Evolutionary conservation across 2,329 filamentous ascomycete genomes (phyloP).

Genomic region (Fusarium transvaalense): DNA sequence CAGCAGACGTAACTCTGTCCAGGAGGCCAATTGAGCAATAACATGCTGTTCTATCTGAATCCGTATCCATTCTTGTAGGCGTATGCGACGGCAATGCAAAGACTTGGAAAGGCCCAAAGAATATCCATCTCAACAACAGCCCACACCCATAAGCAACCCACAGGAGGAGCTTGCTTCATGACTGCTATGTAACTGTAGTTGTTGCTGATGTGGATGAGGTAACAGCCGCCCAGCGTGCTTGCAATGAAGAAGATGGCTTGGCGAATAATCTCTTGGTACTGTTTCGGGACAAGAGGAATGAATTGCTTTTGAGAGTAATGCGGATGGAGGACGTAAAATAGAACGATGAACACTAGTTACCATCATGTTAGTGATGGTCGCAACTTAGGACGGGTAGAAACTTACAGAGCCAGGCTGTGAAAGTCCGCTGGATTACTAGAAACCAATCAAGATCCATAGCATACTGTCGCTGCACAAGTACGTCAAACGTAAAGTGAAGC

Average conservation of each 20-base stretch:
- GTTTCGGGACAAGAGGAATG: slow-evolving; percentile 62
- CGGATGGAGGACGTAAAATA: slow-evolving; percentile 70
- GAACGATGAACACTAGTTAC: slow-evolving; percentile 63
- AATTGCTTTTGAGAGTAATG: slow-evolving; percentile 63
- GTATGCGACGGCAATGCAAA: slow-evolving; percentile 61
- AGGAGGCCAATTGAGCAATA: not conserved
- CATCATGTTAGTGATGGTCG: slow-evolving; percentile 2
- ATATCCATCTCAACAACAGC: slow-evolving; percentile 88
- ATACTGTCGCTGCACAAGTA: slow-evolving; percentile 84
- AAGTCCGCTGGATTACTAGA: slow-evolving; percentile 65
- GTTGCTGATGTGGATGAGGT: slow-evolving; percentile 86
- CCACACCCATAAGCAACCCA: slow-evolving; percentile 95
- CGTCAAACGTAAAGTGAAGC: slow-evolving; percentile 82
- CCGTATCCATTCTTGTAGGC: slow-evolving; percentile 64
- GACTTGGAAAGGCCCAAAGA: slow-evolving; percentile 69
- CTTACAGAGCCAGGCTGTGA: slow-evolving; percentile 66
- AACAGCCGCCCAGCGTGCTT: slow-evolving; percentile 76
- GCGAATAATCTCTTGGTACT: slow-evolving; percentile 62
- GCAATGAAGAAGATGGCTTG: slow-evolving; percentile 73
- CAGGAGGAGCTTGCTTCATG: slow-evolving; percentile 90
- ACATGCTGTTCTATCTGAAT: slow-evolving; percentile 47
- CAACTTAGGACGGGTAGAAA: not conserved
- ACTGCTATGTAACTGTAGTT: slow-evolving; percentile 83
- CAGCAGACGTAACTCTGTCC: not conserved
- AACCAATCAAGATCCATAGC: slow-evolving; percentile 73